These are phyloP conservation scores for Pichia sp. DNA, from an alignment of 1,139 yeast species.

Conservation along the genomic window DNA sequence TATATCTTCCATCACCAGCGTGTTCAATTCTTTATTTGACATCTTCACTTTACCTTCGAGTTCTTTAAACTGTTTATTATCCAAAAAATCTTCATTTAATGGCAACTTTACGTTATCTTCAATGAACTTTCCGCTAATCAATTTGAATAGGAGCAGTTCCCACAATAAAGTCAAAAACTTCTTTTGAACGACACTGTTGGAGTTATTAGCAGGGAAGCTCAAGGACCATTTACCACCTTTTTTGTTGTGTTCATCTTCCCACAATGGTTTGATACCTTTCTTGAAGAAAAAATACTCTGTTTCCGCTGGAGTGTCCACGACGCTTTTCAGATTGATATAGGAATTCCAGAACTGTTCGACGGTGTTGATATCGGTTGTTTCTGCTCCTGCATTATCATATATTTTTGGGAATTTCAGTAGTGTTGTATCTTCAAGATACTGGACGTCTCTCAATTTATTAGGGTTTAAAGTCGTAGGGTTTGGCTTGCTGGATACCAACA, in stretches of 20 bases:
- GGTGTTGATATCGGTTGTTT: slow-evolving; percentile 36
- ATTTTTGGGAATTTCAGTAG: slow-evolving; percentile 18
- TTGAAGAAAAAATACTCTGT: slow-evolving; percentile 56
- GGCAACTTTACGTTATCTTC: slow-evolving; percentile 3
- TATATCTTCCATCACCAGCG: slow-evolving; percentile 30
- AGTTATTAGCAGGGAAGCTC: slow-evolving; percentile 22
- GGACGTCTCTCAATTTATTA: slow-evolving; percentile 3
- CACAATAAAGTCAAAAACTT: slow-evolving; percentile 4
- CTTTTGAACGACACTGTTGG: not conserved
- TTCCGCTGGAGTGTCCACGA: slow-evolving; percentile 42
- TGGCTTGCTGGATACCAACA: not conserved
- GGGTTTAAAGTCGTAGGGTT: not conserved
- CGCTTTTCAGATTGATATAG: slow-evolving; percentile 38
- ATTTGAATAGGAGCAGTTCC: slow-evolving; percentile 9
- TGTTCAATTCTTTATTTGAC: slow-evolving; percentile 7
- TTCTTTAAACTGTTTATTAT: slow-evolving; percentile 7
- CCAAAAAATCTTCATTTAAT: slow-evolving; percentile 3
- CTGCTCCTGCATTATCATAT: slow-evolving; percentile 6
- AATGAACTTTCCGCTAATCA: slow-evolving; percentile 7
- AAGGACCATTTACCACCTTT: slow-evolving; percentile 55
- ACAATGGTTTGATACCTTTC: slow-evolving; percentile 57
- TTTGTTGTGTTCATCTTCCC: slow-evolving; percentile 63
- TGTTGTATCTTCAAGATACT: slow-evolving; percentile 16
- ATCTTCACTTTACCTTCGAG: slow-evolving; percentile 1
- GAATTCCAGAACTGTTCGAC: slow-evolving; percentile 59